Conservation (phyloP, 345 rosid species). For the Gossypium herbaceum region DNA sequence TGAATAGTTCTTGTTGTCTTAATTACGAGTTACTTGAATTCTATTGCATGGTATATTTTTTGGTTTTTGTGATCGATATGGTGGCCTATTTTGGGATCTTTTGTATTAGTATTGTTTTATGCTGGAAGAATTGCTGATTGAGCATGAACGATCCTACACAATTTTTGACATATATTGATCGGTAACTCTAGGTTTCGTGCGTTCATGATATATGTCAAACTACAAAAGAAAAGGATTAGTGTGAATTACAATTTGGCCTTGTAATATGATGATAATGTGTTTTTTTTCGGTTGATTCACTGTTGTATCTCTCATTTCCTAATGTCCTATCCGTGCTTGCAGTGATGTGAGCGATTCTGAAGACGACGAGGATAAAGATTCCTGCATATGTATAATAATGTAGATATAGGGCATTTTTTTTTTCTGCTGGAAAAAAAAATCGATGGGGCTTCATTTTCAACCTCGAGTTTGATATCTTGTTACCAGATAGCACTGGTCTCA, state of each 20-base stretch:
- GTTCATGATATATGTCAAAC: not conserved
- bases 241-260: conserved; percentile 1
- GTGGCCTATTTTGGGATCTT: not conserved
- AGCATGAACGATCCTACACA: too few relatives aligned
- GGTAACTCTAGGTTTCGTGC: not conserved
- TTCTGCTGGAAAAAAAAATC: conserved; percentile 11
- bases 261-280: not conserved
- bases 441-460: conserved; percentile 8
- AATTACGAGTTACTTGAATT: not conserved
- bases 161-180: not conserved
- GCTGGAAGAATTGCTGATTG: not conserved
- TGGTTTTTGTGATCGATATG: not conserved
- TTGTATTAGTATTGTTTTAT: not conserved
- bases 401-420: conserved; percentile 16
- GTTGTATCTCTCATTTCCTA: not conserved
- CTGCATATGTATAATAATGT: conserved; percentile 88
- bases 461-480: conserved; percentile 11
- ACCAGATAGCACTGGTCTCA: conserved; percentile 21
- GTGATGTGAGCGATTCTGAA: conserved; percentile 78
- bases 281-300: not conserved
- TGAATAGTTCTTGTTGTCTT: not conserved
- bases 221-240: conserved; percentile 1
- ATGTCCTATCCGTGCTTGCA: conserved; percentile 39
- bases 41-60: not conserved
- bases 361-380: conserved; percentile 82